These are phyloP conservation scores for Eucommia ulmoides DNA, from an alignment of 257 asterid species.

Conservation along the genomic window DNA sequence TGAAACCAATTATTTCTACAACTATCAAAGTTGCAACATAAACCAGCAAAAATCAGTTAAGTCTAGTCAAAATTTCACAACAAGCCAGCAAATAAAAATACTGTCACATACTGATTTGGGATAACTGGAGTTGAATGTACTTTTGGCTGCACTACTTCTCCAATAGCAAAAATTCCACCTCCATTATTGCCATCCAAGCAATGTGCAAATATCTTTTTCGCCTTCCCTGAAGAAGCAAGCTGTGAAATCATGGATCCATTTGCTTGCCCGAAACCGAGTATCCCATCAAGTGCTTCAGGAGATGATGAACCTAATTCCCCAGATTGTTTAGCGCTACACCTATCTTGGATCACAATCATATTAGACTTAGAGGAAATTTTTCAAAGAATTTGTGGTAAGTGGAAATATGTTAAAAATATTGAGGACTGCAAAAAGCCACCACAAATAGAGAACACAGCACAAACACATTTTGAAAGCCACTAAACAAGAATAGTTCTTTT, in stretches of 20 bases:
- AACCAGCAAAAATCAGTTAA: slow-evolving; percentile 1
- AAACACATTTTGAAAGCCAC: no score
- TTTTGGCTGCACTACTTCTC: slow-evolving; percentile 81
- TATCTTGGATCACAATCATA: slow-evolving; percentile 24
- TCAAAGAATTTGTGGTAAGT: no score
- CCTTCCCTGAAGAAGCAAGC: slow-evolving; percentile 72
- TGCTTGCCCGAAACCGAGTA: slow-evolving; percentile 94
- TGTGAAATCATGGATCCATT: slow-evolving; percentile 88
- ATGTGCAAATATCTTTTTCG: slow-evolving; percentile 71
- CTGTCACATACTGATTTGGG: slow-evolving; percentile 56
- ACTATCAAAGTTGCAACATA: neutral
- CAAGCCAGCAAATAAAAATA: slow-evolving; percentile 1
- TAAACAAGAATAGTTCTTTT: no score
- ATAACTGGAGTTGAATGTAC: slow-evolving; percentile 66
- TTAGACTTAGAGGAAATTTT: slow-evolving; percentile 16
- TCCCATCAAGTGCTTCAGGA: slow-evolving; percentile 89
- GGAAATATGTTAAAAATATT: no score
- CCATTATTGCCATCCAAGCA: slow-evolving; percentile 81
- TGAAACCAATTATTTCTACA: neutral
- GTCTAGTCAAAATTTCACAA: neutral
- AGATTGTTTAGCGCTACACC: slow-evolving; percentile 85
- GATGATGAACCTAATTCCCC: slow-evolving; percentile 85
- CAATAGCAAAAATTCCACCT: slow-evolving; percentile 95
- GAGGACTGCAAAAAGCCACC: no score
- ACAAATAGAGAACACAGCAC: no score